These are phyloP conservation scores for Linum lewisii DNA, from an alignment of 345 rosid species.

Conservation along the genomic window DNA sequence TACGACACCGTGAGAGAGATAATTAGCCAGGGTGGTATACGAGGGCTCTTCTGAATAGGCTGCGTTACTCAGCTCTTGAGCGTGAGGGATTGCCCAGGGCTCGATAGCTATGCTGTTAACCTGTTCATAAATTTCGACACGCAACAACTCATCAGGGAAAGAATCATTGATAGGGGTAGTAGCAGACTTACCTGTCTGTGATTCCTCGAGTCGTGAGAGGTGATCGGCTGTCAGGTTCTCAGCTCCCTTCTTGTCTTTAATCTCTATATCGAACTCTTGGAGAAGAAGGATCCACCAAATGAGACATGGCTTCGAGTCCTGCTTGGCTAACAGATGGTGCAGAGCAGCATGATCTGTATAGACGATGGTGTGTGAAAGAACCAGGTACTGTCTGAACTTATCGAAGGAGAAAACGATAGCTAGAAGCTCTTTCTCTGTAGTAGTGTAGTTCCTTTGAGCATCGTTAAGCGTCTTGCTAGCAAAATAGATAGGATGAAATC, in stretches of 20 bases:
- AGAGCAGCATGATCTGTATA: neutral
- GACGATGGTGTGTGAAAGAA: neutral
- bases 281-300: neutral
- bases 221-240: neutral
- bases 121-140: too few relatives aligned
- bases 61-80: too few relatives aligned
- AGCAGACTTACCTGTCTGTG: too few relatives aligned
- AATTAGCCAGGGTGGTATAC: too few relatives aligned
- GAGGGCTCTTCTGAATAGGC: too few relatives aligned
- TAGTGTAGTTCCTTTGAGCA: neutral
- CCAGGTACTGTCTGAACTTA: neutral
- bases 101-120: too few relatives aligned
- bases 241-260: neutral
- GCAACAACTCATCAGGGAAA: neutral
- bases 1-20: too few relatives aligned
- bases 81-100: too few relatives aligned
- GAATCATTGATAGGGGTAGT: neutral
- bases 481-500: neutral
- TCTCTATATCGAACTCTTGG: neutral
- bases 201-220: neutral
- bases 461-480: neutral
- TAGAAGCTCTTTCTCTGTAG: neutral
- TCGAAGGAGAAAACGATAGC: neutral
- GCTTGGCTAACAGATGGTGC: too few relatives aligned
- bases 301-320: neutral